phyloP scores from a whole-genome alignment of 148 eudicot genomes.

The Rhododendron kiyosumense region DNA sequence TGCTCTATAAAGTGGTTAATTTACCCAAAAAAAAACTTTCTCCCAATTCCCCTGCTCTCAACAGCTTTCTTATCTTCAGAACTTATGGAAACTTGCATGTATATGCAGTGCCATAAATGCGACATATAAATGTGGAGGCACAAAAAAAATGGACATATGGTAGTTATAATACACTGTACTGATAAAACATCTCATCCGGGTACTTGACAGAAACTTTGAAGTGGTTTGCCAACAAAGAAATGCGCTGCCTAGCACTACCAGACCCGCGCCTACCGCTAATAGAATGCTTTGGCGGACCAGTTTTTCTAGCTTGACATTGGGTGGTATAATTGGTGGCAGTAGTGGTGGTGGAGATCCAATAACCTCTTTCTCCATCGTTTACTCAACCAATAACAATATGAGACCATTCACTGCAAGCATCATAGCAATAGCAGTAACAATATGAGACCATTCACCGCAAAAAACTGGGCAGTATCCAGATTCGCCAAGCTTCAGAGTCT shows the following conservation, averaged over 20 bases:
- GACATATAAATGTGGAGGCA: background rate
- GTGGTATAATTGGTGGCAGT: conserved; percentile 35
- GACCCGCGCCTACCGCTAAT: conserved; percentile 56
- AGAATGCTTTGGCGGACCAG: conserved; percentile 33
- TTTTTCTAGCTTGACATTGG: conserved; percentile 24
- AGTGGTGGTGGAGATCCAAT: background rate
- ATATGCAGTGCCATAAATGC: conserved; percentile 9
- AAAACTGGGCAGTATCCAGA: background rate
- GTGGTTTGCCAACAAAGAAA: conserved; percentile 59
- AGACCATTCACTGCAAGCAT: too few relatives aligned
- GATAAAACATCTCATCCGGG: conserved; percentile 53
- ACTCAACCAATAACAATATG: background rate
- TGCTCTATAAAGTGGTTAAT: too few relatives aligned
- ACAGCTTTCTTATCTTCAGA: conserved; percentile 45
- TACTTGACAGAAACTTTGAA: conserved; percentile 53
- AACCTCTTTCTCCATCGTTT: too few relatives aligned
- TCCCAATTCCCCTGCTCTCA: conserved; percentile 48
- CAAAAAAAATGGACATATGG: background rate
- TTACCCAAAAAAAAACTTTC: conserved; percentile 10
- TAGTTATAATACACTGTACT: conserved; percentile 37
- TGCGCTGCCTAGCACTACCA: conserved; percentile 56
- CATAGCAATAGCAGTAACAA: too few relatives aligned
- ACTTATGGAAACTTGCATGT: conserved; percentile 56
- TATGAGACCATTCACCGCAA: too few relatives aligned
- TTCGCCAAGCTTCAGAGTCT: too few relatives aligned